A percentile compares a stretch with the other conserved stretches of the same genome.
Conservation (phyloP, 306 rosid species). For the Lathyrus aphaca region DNA sequence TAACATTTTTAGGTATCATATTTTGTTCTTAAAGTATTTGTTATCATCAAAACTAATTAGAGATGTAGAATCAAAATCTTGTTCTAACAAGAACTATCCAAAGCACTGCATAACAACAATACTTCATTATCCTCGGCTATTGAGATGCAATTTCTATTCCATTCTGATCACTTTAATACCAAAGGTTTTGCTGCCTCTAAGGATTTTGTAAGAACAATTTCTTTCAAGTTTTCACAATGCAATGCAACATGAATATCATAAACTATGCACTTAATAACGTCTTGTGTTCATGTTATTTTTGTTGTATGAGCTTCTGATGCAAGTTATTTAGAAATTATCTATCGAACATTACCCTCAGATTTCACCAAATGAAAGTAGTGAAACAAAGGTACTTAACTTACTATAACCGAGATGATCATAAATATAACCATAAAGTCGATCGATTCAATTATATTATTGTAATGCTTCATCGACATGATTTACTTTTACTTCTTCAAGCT, state of each 20-base stretch:
- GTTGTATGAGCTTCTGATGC: slow-evolving; percentile 33
- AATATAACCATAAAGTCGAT: too few species aligned
- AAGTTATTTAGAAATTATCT: slow-evolving; percentile 51
- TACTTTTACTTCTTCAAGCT: slow-evolving; percentile 79
- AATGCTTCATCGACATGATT: slow-evolving; percentile 65
- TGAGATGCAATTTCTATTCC: slow-evolving; percentile 45
- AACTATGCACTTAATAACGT: slow-evolving; percentile 24
- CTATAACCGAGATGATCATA: too few species aligned
- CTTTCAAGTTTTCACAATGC: slow-evolving; percentile 5
- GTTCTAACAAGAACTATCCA: slow-evolving; percentile 90
- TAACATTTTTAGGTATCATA: too few species aligned
- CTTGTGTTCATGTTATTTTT: slow-evolving; percentile 24
- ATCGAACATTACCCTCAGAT: slow-evolving; percentile 59
- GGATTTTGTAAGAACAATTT: slow-evolving; percentile 61
- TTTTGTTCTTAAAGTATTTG: too few species aligned
- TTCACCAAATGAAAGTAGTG: slow-evolving; percentile 70
- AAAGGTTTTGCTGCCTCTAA: slow-evolving; percentile 48
- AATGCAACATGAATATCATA: slow-evolving; percentile 25
- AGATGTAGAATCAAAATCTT: too few species aligned
- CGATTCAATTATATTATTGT: neutral
- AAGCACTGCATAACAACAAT: slow-evolving; percentile 66
- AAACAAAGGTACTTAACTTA: slow-evolving; percentile 63
- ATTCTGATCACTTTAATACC: slow-evolving; percentile 42
- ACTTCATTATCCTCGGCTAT: slow-evolving; percentile 43
- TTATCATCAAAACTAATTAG: too few species aligned